A percentile compares a stretch with the other conserved stretches of the same genome.
Conservation (phyloP, 805 yeast species). For the Candida pini region DNA sequence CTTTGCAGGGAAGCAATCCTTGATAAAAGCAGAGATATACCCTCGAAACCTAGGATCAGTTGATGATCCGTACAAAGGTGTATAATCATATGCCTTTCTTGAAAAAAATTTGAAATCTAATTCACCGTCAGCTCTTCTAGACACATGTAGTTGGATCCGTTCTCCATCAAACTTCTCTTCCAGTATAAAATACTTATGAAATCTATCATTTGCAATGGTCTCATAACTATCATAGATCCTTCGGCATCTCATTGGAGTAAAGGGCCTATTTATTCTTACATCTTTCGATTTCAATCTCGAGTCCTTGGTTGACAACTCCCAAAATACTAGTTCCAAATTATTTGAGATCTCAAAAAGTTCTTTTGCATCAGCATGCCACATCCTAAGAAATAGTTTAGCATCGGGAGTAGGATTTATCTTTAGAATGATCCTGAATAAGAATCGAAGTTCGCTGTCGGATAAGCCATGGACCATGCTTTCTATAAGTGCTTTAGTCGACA, state of each 20-base stretch:
- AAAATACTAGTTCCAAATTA: conserved; percentile 55
- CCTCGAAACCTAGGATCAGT: conserved; percentile 17
- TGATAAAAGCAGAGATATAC: conserved; percentile 29
- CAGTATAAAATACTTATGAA: conserved; percentile 48
- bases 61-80: conserved; percentile 56
- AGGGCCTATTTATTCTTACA: conserved; percentile 46
- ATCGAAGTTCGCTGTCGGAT: conserved; percentile 32
- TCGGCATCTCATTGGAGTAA: conserved; percentile 72
- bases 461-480: conserved; percentile 45
- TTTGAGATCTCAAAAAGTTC: conserved; percentile 60
- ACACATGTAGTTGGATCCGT: conserved; percentile 71
- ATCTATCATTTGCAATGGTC: conserved; percentile 37
- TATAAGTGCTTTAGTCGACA: conserved; percentile 3
- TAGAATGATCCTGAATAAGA: conserved; percentile 63
- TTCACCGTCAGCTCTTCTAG: conserved; percentile 33
- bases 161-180: conserved; percentile 97
- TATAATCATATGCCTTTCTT: conserved; percentile 68
- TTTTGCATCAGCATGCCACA: conserved; percentile 79
- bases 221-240: conserved; percentile 47
- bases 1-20: conserved; percentile 21
- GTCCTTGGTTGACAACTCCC: conserved; percentile 46
- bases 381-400: conserved; percentile 49
- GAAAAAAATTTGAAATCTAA: conserved; percentile 46
- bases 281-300: conserved; percentile 37
- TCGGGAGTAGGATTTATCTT: conserved; percentile 50